Base-by-base conservation (phyloP, 2,329 filamentous ascomycete species). In the Claviceps maximensis region DNA sequence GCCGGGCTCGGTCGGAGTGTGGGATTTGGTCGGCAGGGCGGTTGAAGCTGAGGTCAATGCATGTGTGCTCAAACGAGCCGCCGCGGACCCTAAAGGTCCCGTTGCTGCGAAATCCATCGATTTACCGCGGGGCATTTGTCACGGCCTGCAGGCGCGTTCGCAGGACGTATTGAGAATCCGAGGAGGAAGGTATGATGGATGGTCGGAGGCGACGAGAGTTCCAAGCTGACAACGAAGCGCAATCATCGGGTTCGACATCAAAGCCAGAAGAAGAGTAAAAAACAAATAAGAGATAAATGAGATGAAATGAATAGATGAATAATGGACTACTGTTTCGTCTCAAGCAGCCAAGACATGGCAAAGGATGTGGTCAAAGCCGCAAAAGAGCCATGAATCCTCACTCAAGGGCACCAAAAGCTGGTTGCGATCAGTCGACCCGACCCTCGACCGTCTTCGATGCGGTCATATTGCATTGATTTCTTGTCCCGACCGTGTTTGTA, bases 1-100 rank as follows among this genome's bases (percentile, higher is more conserved):
- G 47, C 71, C 73, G 33, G 69, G 65, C 38, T 71, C 64, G 52
- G 61, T 63, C 36, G 61, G 56, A 23, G 56, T 50, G 15, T 53
- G 56, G 21, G 54, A 59, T 53, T 42, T 49, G 50, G 56, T 49
- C 46, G 56, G 38, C 27, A 21, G 19, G 4, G 45, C 42, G 45
- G 50, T 21, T 33, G 46, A 29, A 33, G 29, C 46, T n/a, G 33
- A 27, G 17, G 50, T 47, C 47, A 25, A 17, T 23, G n/a, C n/a
- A n/a, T n/a, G n/a, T n/a, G 46, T 33, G 33, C n/a, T 55, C 40
- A n/a, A 17, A 27, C 25, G 13, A 25, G 23, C 31, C 40, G 51
- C 38, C 38, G 21, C 27, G 7, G 40, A 49, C 31, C 47, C 9
- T 17, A 17, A 42, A 13, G 42, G 19, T 12, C n/a, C n/a, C n/a